Base-by-base conservation (phyloP, 345 rosid genomes). In the Dipteronia dyeriana region DNA sequence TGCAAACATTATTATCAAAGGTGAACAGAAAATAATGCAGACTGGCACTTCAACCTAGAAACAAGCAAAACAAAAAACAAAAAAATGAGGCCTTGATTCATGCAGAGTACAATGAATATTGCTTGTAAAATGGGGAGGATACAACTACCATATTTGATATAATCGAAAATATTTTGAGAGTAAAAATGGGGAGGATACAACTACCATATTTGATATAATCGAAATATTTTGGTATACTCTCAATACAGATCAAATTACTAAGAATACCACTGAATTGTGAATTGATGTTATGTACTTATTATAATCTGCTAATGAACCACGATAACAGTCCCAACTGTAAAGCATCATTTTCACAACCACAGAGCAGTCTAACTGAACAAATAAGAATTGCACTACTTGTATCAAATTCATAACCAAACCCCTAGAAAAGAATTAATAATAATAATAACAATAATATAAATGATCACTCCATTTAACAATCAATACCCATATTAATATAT, bases 331-430 rank as follows among this genome's bases (percentile, higher is more conserved):
- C 34, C 38, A 16, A 47, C 22, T 14, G 19, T 23, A 7, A 12
- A 13, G 72, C 38, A 23, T 23, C 72, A 68, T 68, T 68, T 51
- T 6, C 72, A 68, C 11, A 68, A 47, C 51, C 71, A 68, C 14
- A 14, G 2, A 51, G 60, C 22, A 51, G 43, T 67, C 54, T 8
- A 29, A 70, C 62, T 26, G 23, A 69, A 25, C 7, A 68, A n/a
- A 17, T 3, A 39, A 51, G 10, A 49, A 69, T 16, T 12, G 45
- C 13, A 25, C 25, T 29, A 17, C 11, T 51, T 12, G 19, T 7
- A 16, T 1, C 14, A 51, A 51, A 53, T 8, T 34, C 43, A 26
- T 7, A n/a, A 10, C 7, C 9, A n/a, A 4, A 31, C 38, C 74
- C 60, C 9, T 2, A 49, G 2, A 49, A 49, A 49, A 49, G 53